Evolutionary conservation across 2,329 filamentous ascomycete genomes (phyloP), one percentile per base, ranked within the genome.

Genomic region (Diaporthe citri): DNA sequence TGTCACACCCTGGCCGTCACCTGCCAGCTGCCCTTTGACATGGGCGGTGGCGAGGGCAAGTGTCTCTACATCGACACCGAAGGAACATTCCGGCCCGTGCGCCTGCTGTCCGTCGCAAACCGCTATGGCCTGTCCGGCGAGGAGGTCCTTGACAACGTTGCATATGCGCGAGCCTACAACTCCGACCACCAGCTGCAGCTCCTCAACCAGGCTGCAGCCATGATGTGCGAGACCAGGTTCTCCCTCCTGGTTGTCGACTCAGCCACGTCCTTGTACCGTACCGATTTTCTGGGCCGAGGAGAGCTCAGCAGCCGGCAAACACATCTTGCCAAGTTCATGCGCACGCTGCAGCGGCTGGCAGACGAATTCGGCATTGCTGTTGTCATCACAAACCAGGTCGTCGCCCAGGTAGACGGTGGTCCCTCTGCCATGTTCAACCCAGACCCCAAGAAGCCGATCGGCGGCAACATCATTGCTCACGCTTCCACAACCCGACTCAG

Each of bases 201-300:
- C 10, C 91, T 99, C 77, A 97, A 97, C 80, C 96, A 98, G 84
- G 97, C 97, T 4, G 94, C 97, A 2, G 92, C 95, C 77, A 99
- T 99, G 97, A 99, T 99, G 97, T 98, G 96, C 74, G 97, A 99
- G 86, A 99, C 97, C 0, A 92, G 97, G 5, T 99, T 99, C 84
- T 98, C 97, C 4, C 90, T 99, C 12, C 91, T 99, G 67, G 92
- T 99, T 66, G 97, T 99, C 74, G 97, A 99, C 85, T 98, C 95
- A 74, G 97, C 97, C 20, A 99, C 97, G 0, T 93, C 96, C 2
- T 90, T 99, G 3, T 99, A 99, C 84, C 92, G 97, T 78, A 99
- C 97, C 0, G 97, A 99, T 82, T 99, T 98, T 84, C 91, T 95
- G 77, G 97, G 97, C n/a, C 93, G 97, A 84, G 97, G 97, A 75